Base-by-base conservation (phyloP, 208 protist species). In the Borovskyia barvae region DNA sequence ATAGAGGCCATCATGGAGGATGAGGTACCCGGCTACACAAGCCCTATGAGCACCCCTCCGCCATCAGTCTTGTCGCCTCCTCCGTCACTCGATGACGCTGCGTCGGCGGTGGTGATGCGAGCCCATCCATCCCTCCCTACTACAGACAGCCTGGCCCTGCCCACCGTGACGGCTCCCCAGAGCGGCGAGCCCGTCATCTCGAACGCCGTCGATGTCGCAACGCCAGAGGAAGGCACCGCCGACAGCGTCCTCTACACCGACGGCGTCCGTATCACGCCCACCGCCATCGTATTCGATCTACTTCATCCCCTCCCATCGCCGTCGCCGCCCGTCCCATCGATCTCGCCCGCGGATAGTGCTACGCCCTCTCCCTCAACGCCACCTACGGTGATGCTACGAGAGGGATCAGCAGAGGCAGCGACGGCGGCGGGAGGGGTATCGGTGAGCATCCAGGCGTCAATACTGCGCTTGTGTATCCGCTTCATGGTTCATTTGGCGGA, bases 401-500 rank as follows among this genome's bases (percentile, higher is more conserved):
- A 3, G 39, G 35, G 17, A 7, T 12, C 12, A 5, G 36, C 35
- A 2, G n/a, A 7, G 29, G 24, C 20, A 32, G 22, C 5, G 39
- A 28, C 28, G 33, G 2, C 0, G 5, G 26, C n/a, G 0, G 33
- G 46, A 22, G 39, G 30, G 48, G 2, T 20, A 20, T 17, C 40
- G 47, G 5, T 62, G n/a, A 49, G 9, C 26, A 66, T 68, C 47
- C 30, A 35, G 29, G 55, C 55, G 35, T 42, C 17, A 20, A 53
- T 46, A 5, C 33, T 82, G 30, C 35, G 39, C 32, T 52, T 82
- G 24, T 82, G 75, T 57, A 71, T 82, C 30, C 37, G 39, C 26
- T 82, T 77, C 61, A 66, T 82, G 50, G 43, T 57, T 7, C 75
- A 82, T 39, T 82, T 82, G 25, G 69, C 70, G 0, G 61, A 64